These are phyloP conservation scores for Phytophthora fragariae DNA, from an alignment of 352 stramenopile species.

Conservation along the genomic window DNA sequence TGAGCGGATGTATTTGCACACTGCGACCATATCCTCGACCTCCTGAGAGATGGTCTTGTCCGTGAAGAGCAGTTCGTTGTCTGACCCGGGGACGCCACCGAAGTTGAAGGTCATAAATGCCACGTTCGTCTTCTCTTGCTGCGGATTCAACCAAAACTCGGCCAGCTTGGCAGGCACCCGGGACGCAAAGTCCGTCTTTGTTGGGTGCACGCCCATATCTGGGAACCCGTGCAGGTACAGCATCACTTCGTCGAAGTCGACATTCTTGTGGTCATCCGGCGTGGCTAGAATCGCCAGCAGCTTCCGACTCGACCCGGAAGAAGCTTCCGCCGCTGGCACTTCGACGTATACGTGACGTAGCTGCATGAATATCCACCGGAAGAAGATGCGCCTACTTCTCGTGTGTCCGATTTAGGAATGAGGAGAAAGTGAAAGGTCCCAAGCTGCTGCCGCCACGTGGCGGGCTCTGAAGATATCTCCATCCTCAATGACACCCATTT, in stretches of 20 bases:
- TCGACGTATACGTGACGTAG: slow-evolving; percentile 27
- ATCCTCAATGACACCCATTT: slow-evolving; percentile 6
- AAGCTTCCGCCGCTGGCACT: slow-evolving; percentile 25
- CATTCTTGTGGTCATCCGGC: slow-evolving; percentile 8
- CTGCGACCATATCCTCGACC: slow-evolving; percentile 59
- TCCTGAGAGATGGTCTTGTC: slow-evolving; percentile 70
- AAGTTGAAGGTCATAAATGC: slow-evolving; percentile 78
- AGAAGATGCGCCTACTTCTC: not conserved
- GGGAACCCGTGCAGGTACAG: slow-evolving; percentile 84
- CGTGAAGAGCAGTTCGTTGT: slow-evolving; percentile 50
- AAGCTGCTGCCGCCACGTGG: slow-evolving; percentile 1
- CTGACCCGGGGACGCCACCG: slow-evolving; percentile 67
- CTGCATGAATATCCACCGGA: slow-evolving; percentile 17
- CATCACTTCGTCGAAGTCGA: slow-evolving; percentile 50
- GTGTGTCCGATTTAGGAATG: slow-evolving; percentile 5
- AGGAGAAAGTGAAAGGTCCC: not conserved
- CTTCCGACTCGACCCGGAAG: slow-evolving; percentile 20
- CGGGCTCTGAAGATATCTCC: not conserved
- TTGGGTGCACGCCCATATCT: slow-evolving; percentile 73
- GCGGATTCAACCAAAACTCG: slow-evolving; percentile 51
- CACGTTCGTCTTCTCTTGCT: slow-evolving; percentile 24
- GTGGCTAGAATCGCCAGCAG: slow-evolving; percentile 36
- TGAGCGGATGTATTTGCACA: slow-evolving; percentile 53
- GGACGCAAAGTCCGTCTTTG: slow-evolving; percentile 56
- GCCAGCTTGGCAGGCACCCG: slow-evolving; percentile 67